Percentiles rank a stretch among this genome's conserved stretches.
These are phyloP conservation scores for Davidsoniella eucalypti DNA, from an alignment of 2,329 filamentous ascomycete species.

Conservation along the genomic window DNA sequence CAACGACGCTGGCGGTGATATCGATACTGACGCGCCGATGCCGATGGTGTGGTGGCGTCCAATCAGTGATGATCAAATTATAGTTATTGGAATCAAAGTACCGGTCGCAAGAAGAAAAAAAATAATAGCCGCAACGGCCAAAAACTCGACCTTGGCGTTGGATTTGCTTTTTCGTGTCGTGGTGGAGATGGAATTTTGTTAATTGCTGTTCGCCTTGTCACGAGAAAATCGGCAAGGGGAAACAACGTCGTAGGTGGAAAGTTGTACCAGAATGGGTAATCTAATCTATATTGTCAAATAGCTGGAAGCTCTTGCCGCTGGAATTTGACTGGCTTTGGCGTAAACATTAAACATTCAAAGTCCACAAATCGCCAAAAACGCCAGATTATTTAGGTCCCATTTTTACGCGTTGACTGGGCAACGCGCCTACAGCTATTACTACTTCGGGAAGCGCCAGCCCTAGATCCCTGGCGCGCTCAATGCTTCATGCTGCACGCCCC, in stretches of 20 bases:
- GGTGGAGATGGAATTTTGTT: no score
- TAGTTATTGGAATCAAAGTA: no score
- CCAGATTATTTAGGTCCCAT: neutral
- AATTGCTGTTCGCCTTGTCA: no score
- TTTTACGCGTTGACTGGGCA: constrained; percentile 6
- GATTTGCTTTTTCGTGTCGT: neutral
- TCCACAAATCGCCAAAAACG: constrained; percentile 1
- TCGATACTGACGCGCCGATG: neutral
- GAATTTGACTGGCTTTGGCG: neutral
- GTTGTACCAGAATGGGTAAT: neutral
- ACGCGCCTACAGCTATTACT: constrained; percentile 3
- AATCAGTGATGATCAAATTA: neutral
- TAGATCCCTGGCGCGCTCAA: no score
- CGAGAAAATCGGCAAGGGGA: no score
- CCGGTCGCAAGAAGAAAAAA: neutral
- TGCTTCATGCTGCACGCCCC: neutral
- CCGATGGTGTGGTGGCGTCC: no score
- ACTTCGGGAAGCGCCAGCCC: no score
- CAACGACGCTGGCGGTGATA: neutral
- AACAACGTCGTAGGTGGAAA: no score
- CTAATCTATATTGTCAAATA: neutral
- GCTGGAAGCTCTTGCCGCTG: neutral
- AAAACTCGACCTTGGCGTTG: neutral
- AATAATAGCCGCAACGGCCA: neutral
- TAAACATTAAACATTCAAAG: neutral